These are phyloP conservation scores for Cymbidium sinense DNA, from an alignment of 106 monocot species.

Conservation along the genomic window DNA sequence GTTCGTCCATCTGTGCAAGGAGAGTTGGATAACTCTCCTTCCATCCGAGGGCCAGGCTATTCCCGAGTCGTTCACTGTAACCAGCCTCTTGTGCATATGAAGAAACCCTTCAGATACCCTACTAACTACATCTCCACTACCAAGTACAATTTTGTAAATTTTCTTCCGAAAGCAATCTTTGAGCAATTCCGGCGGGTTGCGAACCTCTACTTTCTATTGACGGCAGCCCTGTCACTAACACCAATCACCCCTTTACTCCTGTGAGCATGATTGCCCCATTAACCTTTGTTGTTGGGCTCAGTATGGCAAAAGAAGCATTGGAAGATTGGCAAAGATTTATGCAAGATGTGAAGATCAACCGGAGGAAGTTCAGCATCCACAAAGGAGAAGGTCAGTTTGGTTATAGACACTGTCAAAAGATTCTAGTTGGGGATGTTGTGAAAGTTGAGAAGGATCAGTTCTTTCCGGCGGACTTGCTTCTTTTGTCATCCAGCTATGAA, in stretches of 20 bases:
- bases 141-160: slow-evolving; percentile 66
- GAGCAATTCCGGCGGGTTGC: slow-evolving; percentile 74
- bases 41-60: slow-evolving; percentile 46
- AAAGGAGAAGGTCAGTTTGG: slow-evolving; percentile 44
- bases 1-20: slow-evolving; percentile 40
- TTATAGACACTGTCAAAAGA: slow-evolving; percentile 53
- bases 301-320: slow-evolving; percentile 74
- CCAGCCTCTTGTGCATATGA: slow-evolving; percentile 39
- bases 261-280: slow-evolving; percentile 72
- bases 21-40: slow-evolving; percentile 20
- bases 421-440: slow-evolving; percentile 64
- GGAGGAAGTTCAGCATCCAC: slow-evolving; percentile 44
- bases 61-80: slow-evolving; percentile 63
- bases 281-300: slow-evolving; percentile 69
- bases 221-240: slow-evolving; percentile 55
- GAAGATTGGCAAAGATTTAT: slow-evolving; percentile 76
- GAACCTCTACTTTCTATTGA: slow-evolving; percentile 63
- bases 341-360: slow-evolving; percentile 67
- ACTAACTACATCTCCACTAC: slow-evolving; percentile 65
- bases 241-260: slow-evolving; percentile 56
- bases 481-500: slow-evolving; percentile 60
- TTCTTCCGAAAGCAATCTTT: slow-evolving; percentile 69
- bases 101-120: slow-evolving; percentile 54
- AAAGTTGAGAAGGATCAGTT: slow-evolving; percentile 76
- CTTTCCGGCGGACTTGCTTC: slow-evolving; percentile 66